A percentile compares a stretch with the other conserved stretches of the same genome.
phyloP scores from a whole-genome alignment of 2,329 filamentous ascomycete genomes.

The Aspergillus sclerotialis region DNA sequence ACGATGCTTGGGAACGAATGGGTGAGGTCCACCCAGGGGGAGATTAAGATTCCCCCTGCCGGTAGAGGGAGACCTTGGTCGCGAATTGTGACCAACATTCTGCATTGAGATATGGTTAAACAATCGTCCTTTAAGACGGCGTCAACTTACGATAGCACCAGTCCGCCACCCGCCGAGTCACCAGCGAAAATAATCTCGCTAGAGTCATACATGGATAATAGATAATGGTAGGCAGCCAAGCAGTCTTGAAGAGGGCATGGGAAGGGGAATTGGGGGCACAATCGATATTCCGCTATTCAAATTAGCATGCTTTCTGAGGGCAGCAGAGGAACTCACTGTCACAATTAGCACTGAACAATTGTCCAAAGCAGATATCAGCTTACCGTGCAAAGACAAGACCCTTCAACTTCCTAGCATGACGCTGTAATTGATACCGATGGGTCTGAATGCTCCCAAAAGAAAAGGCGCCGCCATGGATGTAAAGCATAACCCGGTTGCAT shows the following conservation, averaged over 20 bases:
- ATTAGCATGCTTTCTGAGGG: constrained; percentile 8
- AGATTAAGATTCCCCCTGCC: constrained; percentile 83
- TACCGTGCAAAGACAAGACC: constrained; percentile 74
- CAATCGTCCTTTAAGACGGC: background rate
- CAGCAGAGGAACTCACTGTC: constrained; percentile 13
- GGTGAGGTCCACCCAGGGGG: constrained; percentile 91
- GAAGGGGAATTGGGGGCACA: constrained; percentile 92
- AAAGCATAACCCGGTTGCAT: constrained; percentile 76
- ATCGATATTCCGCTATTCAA: constrained; percentile 60
- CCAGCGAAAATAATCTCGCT: constrained; percentile 80
- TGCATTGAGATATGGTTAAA: no score
- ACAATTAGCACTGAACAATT: constrained; percentile 11
- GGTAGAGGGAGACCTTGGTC: constrained; percentile 79
- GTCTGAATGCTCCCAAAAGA: constrained; percentile 95
- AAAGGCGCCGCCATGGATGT: constrained; percentile 90
- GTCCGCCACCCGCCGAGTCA: constrained; percentile 88
- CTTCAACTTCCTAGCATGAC: constrained; percentile 89
- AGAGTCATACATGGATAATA: constrained; percentile 69
- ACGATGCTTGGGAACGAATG: constrained; percentile 92
- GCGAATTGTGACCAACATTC: constrained; percentile 68
- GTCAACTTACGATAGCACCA: constrained; percentile 58
- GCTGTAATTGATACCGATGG: constrained; percentile 96
- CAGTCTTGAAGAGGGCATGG: constrained; percentile 90
- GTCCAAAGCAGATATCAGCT: constrained; percentile 6
- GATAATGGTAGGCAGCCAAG: constrained; percentile 75